Conservation (phyloP, 805 yeast genomes). For the Lipomyces yamadae region DNA sequence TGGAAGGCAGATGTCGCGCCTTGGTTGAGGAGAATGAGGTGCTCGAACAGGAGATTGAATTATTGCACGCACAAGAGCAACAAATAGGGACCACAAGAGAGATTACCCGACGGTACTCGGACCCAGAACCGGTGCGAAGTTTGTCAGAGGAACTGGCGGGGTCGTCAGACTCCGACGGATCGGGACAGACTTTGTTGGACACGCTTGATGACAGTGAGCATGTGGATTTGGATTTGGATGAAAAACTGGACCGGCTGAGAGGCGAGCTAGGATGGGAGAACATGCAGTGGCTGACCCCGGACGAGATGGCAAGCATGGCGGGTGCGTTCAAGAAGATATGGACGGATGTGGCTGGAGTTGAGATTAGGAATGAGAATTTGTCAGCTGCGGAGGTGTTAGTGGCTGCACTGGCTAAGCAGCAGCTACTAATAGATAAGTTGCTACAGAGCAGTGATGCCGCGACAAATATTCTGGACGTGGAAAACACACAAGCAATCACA, state of each 20-base stretch:
- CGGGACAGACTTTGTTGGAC: conserved; percentile 2
- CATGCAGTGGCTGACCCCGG: conserved; percentile 22
- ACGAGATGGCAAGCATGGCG: conserved; percentile 11
- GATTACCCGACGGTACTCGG: background rate
- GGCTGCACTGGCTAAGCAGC: conserved; percentile 26
- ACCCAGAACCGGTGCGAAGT: background rate
- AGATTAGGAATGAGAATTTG: background rate
- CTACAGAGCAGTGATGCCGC: background rate
- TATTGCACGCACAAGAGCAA: background rate
- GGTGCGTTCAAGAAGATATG: conserved; percentile 4
- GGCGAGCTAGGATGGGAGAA: conserved; percentile 15
- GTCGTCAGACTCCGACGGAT: conserved; percentile 1
- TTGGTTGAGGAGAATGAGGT: conserved; percentile 11
- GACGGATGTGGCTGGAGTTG: conserved; percentile 1
- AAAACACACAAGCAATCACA: background rate
- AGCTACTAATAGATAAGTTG: conserved; percentile 17
- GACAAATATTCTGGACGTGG: background rate
- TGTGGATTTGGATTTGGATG: conserved; percentile 25
- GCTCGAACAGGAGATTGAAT: conserved; percentile 12
- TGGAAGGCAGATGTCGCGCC: conserved; percentile 11
- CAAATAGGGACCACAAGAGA: background rate
- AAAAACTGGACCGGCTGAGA: conserved; percentile 17
- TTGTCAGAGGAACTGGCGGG: conserved; percentile 6
- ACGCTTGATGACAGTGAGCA: conserved; percentile 8
- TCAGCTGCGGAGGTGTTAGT: conserved; percentile 13